A percentile compares a stretch with the other conserved stretches of the same genome.
Conservation (phyloP, 169 alveolate species). For the Blepharisma undulans region DNA sequence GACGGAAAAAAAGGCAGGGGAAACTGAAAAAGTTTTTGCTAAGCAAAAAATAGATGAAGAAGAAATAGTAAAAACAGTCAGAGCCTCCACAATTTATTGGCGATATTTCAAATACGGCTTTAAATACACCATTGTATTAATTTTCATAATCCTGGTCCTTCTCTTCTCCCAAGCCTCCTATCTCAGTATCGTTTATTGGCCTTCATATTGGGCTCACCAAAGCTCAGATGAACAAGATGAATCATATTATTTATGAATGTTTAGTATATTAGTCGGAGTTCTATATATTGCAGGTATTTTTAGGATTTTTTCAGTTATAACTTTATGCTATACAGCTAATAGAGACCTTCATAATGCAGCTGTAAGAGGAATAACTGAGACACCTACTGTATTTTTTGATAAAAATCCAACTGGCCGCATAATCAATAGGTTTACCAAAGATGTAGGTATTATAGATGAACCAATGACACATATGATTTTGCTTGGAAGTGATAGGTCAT, state of each 20-base stretch:
- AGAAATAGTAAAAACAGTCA: neutral
- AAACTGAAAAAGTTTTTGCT: neutral
- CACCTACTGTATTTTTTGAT: neutral
- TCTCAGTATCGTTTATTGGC: neutral
- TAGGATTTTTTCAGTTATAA: neutral
- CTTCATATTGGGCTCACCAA: constrained; percentile 17
- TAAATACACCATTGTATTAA: neutral
- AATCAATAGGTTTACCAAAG: constrained; percentile 34
- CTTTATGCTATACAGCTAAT: neutral
- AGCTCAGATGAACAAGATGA: neutral
- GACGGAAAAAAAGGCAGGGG: neutral
- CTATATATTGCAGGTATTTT: neutral
- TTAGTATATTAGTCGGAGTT: neutral
- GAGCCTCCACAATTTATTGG: neutral
- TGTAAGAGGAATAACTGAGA: constrained; percentile 8
- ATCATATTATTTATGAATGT: neutral
- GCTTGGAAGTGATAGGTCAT: neutral
- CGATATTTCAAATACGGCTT: constrained; percentile 2
- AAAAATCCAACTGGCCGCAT: constrained; percentile 21
- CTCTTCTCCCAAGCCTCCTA: neutral
- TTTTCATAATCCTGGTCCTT: neutral
- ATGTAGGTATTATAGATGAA: neutral
- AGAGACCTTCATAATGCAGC: neutral
- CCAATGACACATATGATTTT: neutral
- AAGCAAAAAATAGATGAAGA: constrained; percentile 1